These are phyloP conservation scores for barley (Hordeum vulgare) DNA, from an alignment of 176 grass and related monocot genomes.

Conservation along the genomic window MorexV3_pseudomolecules_assembly NC_058524.1:569137020-569137519, in stretches of 20 bases:
- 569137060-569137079: neutral
- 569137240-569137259: neutral
- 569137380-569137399: no score
- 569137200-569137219: neutral
- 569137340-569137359: no score
- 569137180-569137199: neutral
- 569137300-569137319: no score
- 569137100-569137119: constrained; percentile 1
- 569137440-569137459: no score
- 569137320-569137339: no score
- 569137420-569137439: no score
- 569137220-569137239: neutral
- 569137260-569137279: neutral
- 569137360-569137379: no score
- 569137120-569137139: neutral
- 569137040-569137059: neutral
- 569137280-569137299: no score
- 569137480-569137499: no score
- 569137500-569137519: no score
- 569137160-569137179: neutral
- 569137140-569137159: neutral
- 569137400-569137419: no score
- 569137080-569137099: neutral
- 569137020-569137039: constrained; percentile 83
- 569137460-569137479: no score